phyloP scores from a whole-genome alignment of 2,329 filamentous ascomycete species.

The Diaporthe australafricana region DNA sequence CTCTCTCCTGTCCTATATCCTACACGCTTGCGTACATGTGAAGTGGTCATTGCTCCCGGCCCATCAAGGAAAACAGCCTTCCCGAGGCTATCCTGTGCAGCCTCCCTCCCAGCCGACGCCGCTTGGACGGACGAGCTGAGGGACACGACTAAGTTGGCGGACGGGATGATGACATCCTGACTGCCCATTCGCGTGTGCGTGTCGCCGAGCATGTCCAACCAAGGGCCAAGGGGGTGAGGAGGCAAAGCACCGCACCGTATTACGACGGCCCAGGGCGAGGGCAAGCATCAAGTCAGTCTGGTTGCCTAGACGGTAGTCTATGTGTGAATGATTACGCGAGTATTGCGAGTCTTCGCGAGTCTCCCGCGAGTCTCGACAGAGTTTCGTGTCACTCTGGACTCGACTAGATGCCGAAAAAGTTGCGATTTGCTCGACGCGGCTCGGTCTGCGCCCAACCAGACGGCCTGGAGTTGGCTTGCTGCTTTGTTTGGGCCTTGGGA shows the following conservation, averaged over 20 bases:
- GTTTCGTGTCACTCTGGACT: slow-evolving; percentile 7
- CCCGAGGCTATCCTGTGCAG: slow-evolving; percentile 8
- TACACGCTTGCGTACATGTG: background rate
- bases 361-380: background rate
- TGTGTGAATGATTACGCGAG: background rate
- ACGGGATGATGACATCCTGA: slow-evolving; percentile 18
- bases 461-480: slow-evolving; percentile 1
- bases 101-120: slow-evolving; percentile 22
- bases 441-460: slow-evolving; percentile 34
- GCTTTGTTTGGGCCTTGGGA: slow-evolving; percentile 22
- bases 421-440: slow-evolving; percentile 11
- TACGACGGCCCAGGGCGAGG: background rate
- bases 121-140: slow-evolving; percentile 1
- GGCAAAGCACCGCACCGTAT: background rate
- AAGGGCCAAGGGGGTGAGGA: background rate
- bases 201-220: slow-evolving; percentile 30
- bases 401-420: slow-evolving; percentile 12
- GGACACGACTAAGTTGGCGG: slow-evolving; percentile 23
- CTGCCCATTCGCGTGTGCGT: slow-evolving; percentile 2
- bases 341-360: background rate
- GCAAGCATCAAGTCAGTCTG: background rate
- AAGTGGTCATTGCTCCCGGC: background rate
- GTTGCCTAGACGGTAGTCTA: background rate
- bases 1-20: too few relatives aligned
- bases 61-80: background rate